Base-by-base conservation (phyloP, 768 basidiomycete species). In the Suillus ampliporus region DNA sequence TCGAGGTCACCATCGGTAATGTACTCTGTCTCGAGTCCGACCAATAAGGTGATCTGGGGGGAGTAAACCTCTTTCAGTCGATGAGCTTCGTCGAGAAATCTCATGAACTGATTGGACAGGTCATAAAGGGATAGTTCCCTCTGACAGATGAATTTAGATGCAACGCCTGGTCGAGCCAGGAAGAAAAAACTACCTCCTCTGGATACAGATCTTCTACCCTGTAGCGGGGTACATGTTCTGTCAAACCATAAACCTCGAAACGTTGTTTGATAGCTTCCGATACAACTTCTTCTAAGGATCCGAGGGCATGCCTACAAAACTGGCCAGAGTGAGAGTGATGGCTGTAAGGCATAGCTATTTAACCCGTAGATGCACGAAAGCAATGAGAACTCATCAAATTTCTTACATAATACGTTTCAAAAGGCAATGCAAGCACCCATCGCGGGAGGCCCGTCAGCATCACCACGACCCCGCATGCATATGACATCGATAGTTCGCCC, bases 311-410 rank as follows among this genome's bases (percentile, higher is more conserved):
- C 66, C 87, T 89, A 80, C 96, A 97, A 78, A 95, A 97, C 70
- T 96, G 89, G 35, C 95, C 95, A 1, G 94, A 97, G 71, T 97
- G 95, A 21, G 92, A 94, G 76, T 95, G 94, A 72, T 94, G 93
- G 71, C 89, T 91, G 69, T 86, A 79, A 62, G 88, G 89, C 86
- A 86, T 87, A 43, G 61, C 35, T 59, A 54, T 47, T 56, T 56
- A 44, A n/a, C 43, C n/a, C 43, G 43, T 19, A 37, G 34, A 54
- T 37, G 31, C 35, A 54, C 15, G 35, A 38, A 23, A 37, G 15
- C 15, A 23, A 34, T n/a, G 19, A 28, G 17, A 50, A 31, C 31
- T 31, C 31, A 31, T 31, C 31, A 31, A 31, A 31, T 31, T 31
- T 26, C 23, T 56, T 56, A 56, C 38, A 19, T 56, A 56, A 56